Evolutionary conservation across 1,139 yeast species (phyloP), one percentile per base, ranked within the genome.

Genomic region (Geotrichum aggregatum): DNA sequence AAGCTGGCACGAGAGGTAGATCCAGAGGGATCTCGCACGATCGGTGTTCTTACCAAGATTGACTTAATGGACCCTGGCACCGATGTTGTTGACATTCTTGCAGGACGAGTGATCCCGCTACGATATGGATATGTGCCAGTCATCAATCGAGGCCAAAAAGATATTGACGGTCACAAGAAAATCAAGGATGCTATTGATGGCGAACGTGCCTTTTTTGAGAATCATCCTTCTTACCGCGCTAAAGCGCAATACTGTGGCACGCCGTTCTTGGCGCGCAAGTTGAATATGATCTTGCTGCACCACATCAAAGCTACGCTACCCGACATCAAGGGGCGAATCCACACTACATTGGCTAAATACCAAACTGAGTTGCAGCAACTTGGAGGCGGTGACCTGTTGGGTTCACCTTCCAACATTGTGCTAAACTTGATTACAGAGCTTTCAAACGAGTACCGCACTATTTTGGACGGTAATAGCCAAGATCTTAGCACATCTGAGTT

Each of bases 1-100:
- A 91, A 92, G 69, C 77, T 92, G 61, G 98, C 98, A 0, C 80
- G 98, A 64, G 98, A 92, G 70, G 98, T 92, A 47, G 98, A 92
- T 65, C 98, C 98, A 6, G 98, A 92, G 71, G 98, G 98, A 50
- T 71, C 86, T 18, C 80, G 98, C 73, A 92, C 98, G 34, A 88
- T 92, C 63, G 98, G 98, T 73, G 98, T 92, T 50, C 78, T 92
- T 64, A 92, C 98, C 36, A 92, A 92, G 71, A 96, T 92, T 49
- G 98, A 92, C 70, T 78, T 92, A 64, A 92, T 92, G 98, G 98
- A 92, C 68, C 84, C 88, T 68, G 98, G 98, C 59, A 92, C 98
- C n/a, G 98, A 92, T 71, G 98, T 92, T 43, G 84, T 89, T 67
- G 98, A 92, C 69, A 92, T 92, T 64, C 77, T 92, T 65, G 96